Evolutionary conservation across 805 yeast species (phyloP), one percentile per base, ranked within the genome.

Genomic region (Hanseniaspora mollemarum): DNA sequence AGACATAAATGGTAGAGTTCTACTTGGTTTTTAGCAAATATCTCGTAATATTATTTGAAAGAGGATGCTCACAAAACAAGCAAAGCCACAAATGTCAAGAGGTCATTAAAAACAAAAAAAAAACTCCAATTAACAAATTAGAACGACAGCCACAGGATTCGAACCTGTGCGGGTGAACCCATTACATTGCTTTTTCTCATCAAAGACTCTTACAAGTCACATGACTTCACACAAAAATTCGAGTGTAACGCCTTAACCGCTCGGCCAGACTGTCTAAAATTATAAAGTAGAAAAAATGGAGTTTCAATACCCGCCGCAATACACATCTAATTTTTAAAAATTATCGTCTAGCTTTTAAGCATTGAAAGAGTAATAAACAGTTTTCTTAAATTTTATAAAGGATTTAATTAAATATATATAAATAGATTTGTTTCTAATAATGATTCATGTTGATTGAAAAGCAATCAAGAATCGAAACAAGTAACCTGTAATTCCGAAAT

Each of bases 141-240:
- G 15, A 60, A 52, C 81, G 83, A 76, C 80, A 77, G 76, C 80
- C 74, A 80, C 81, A 76, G 83, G 81, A 77, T 74, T 77, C 77
- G 81, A 77, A 77, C 83, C 81, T 74, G 80, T 81, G 83, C 81
- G 81, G 81, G 81, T 77, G 71, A 76, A 74, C 81, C 81, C 81
- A 77, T 74, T 70, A 76, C 81, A 70, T 70, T 58, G 54, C 69
- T 62, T 59, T 58, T 54, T 33, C 37, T 54, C n/a, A 38, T 28
- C 16, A 24, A 26, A 21, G 8, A 36, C 26, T 12, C 25, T 9
- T n/a, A 31, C n/a, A 35, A 6, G 25, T 10, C 36, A 28, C 12
- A 12, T 28, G 31, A 28, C 31, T 28, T 28, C 10, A 28, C 12
- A 6, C 35, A 32, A 48, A 33, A 61, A 71, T 78, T 78, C 79